Conservation (phyloP, 2,329 filamentous ascomycete genomes). For the Hawksworthiomyces lignivorus region DNA sequence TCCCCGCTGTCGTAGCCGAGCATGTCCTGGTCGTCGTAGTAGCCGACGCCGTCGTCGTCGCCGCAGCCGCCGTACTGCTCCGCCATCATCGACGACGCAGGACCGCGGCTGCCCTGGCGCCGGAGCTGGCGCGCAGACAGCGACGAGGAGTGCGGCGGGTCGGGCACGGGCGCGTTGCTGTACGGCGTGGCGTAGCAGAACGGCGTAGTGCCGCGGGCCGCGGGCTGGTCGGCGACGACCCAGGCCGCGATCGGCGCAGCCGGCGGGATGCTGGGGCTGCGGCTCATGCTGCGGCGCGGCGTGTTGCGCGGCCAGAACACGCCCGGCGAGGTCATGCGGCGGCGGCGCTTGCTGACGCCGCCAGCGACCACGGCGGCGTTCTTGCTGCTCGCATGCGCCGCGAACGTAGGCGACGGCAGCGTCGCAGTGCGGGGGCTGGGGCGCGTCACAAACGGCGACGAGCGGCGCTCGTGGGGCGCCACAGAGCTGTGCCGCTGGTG, state of each 20-base stretch:
- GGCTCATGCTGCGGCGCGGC: constrained; percentile 43
- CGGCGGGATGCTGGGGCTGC: constrained; percentile 24
- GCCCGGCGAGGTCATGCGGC: constrained; percentile 51
- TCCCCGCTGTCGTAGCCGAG: constrained; percentile 18
- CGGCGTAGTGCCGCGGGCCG: constrained; percentile 42
- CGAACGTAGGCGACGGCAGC: constrained; percentile 18
- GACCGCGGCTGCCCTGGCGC: constrained; percentile 15
- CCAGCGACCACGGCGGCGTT: constrained; percentile 14
- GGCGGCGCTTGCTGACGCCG: constrained; percentile 19
- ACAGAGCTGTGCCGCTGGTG: constrained; percentile 3
- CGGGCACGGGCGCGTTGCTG: constrained; percentile 51
- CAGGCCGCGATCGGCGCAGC: constrained; percentile 29
- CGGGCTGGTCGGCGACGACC: constrained; percentile 16
- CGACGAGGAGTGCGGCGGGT: constrained; percentile 20
- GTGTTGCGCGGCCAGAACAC: constrained; percentile 39
- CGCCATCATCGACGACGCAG: constrained; percentile 10
- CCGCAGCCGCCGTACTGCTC: constrained; percentile 22
- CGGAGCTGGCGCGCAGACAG: constrained; percentile 10
- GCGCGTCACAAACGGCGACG: constrained; percentile 28
- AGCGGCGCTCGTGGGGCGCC: constrained; percentile 27
- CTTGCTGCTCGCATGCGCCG: background rate
- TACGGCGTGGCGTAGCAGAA: constrained; percentile 70
- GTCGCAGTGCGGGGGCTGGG: constrained; percentile 23
- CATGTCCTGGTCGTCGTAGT: constrained; percentile 17
- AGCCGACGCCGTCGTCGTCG: constrained; percentile 16